Percentiles rank a stretch among this genome's conserved stretches.
These are phyloP conservation scores for Udeniomyces megalosporus DNA, from an alignment of 768 basidiomycete species.

Conservation along the genomic window DNA sequence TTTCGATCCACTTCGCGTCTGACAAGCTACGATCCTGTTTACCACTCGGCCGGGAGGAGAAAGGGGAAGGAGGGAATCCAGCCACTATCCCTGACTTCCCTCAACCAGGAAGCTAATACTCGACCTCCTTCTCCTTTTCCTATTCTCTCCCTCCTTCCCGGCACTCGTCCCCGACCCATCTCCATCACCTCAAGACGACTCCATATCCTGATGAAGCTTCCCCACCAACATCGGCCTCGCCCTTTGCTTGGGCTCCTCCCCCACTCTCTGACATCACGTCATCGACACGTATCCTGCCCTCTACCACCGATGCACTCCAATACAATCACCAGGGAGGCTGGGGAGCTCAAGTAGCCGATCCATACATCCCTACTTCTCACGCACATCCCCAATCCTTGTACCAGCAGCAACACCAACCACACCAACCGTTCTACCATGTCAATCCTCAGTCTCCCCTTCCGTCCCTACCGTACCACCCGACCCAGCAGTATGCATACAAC, in stretches of 20 bases:
- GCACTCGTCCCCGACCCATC: neutral
- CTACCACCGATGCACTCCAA: neutral
- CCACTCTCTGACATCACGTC: neutral
- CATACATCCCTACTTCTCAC: neutral
- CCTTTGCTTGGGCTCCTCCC: conserved; percentile 7
- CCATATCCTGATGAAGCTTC: neutral
- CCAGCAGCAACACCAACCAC: neutral
- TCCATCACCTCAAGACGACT: neutral
- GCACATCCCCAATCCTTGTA: neutral
- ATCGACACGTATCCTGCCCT: neutral
- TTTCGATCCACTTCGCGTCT: no score
- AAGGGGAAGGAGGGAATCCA: no score
- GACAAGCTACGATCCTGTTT: no score
- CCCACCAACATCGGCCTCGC: neutral
- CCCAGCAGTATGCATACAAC: neutral
- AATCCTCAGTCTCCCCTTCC: neutral
- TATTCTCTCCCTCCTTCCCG: no score
- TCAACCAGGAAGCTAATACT: no score
- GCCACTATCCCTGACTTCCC: no score
- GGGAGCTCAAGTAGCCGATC: neutral
- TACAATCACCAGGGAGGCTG: neutral
- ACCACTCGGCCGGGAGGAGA: no score
- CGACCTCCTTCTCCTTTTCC: no score
- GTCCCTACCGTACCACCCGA: neutral
- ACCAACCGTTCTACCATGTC: neutral